Base-by-base conservation (phyloP, 345 rosid species). In the Salix exigua region DNA sequence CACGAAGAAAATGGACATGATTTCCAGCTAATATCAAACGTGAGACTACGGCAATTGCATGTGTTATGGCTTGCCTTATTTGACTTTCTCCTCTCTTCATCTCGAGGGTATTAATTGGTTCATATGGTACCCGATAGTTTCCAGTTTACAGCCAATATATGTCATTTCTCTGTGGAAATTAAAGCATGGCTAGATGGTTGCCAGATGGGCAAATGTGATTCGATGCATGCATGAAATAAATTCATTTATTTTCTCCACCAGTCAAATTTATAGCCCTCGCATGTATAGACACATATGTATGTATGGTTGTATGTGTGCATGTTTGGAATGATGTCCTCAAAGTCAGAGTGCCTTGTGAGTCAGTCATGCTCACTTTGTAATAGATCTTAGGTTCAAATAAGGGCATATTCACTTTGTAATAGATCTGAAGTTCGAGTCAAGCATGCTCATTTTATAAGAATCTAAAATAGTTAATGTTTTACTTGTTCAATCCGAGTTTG, bases 401-500 rank as follows among this genome's bases (percentile, higher is more conserved):
- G 33, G 4, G 33, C 33, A 31, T 31, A 31, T 5, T 0, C 33
- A 31, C 33, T 5, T 31, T 31, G 0, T 33, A 33, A 33, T 33
- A 33, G 35, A 33, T 35, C 7, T 35, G 1, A 0, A 35, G 7
- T 35, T 35, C 37, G 1, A 35, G 7, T 35, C 37, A 4, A 1
- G 1, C 6, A 33, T 33, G 1, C 0, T 33, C 0, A 33, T 0
- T 1, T 33, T 33, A 35, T 35, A 35, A 35, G 7, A 35, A 0
- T 5, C 1, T 35, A 1, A 0, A 1, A 35, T 1, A 0, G 0
- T 35, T 0, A 5, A 0, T 0, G 1, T 35, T 35, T 35, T 35
- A 35, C 7, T 35, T 7, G 7, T 0, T 35, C 37, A 5, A 35
- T 35, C 37, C 7, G 7, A 0, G 7, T 1, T 7, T 33, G 37